Evolutionary conservation across 108 stramenopile species (phyloP), one percentile per base, ranked within the genome.

Genomic region (Nitzschia sp.): DNA sequence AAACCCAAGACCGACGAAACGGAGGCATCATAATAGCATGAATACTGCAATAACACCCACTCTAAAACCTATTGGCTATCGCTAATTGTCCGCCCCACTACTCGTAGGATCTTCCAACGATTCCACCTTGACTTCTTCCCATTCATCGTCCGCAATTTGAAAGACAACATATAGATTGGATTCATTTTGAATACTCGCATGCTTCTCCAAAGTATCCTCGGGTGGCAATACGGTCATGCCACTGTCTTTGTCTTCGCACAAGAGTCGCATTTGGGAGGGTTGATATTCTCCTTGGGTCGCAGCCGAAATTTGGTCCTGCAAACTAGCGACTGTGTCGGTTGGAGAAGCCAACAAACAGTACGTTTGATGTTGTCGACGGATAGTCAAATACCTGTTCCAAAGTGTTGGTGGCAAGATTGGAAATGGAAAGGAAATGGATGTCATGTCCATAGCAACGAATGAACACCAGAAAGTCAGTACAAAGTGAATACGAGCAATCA

Each of bases 311-410:
- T 84, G 76, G 29, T 77, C 65, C 65, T 87, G 84, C 40, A 87
- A 41, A 10, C 71, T 53, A 37, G 53, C 66, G 40, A 83, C 65
- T 20, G 81, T 84, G 19, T 82, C 69, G 20, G 69, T 57, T 42
- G 79, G 65, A 14, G 72, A 56, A 46, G 76, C 71, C 34, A 59
- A 61, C 39, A 87, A 57, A 72, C 82, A 87, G 65, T 73, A 87
- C 12, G 83, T 83, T 71, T 84, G 81, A 65, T 84, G 82, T n/a
- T 53, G 65, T 58, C 83, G 75, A 64, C 83, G 80, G 56, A 84
- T 67, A 17, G 79, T 76, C 22, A 87, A 54, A 58, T 82, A 80
- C 42, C 81, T 34, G 5, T 34, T 34, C 3, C 5, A 34, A 5
- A n/a, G 1, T 34, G 29, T 34, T 34, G 29, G 29, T 3, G 29